Evolutionary conservation across 192 early-diverging fungal genomes (phyloP), one percentile per base, ranked within the genome.

Genomic region (Radiomyces spectabilis): DNA sequence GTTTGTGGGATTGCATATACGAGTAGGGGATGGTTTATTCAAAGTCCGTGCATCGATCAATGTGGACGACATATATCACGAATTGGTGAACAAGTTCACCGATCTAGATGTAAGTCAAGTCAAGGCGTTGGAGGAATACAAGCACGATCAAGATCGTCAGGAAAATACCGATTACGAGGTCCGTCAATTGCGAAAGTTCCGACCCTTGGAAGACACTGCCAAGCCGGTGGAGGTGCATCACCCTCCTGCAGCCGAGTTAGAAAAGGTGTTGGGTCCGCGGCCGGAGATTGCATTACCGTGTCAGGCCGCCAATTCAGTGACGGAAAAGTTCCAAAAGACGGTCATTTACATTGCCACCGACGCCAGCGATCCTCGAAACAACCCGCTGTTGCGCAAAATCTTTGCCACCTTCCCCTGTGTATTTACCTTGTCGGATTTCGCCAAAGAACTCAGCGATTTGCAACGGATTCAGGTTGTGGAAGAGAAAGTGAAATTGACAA

Each of bases 281-380:
- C 32, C 34, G 16, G 27, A 38, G 26, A n/a, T 13, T 12, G 25
- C 13, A 35, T 9, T 55, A 8, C 35, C 49, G n/a, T 63, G 52
- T 5, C 34, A 38, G 6, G 26, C 34, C 3, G 37, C 19, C 5
- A 35, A 63, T 22, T 51, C 42, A 8, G 35, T 49, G 32, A 59
- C 51, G 3, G 30, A 50, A 22, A 42, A 43, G 40, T 62, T 62
- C 43, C 16, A 43, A 1, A 30, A 29, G 3, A 75, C 78, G 2
- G 60, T 67, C 25, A 69, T 80, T 2, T 80, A 71, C 27, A 72
- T 80, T 7, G 78, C 75, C 5, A 80, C 78, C 2, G 78, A 80
- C 41, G 68, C 72, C 0, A 69, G 63, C 10, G 56, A 55, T 2
- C 76, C 76, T 1, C 63, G 74, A 9, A 47, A 38, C 0, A 71